These are phyloP conservation scores for Candida sojae DNA, from an alignment of 1,139 yeast genomes.

Conservation along the genomic window DNA sequence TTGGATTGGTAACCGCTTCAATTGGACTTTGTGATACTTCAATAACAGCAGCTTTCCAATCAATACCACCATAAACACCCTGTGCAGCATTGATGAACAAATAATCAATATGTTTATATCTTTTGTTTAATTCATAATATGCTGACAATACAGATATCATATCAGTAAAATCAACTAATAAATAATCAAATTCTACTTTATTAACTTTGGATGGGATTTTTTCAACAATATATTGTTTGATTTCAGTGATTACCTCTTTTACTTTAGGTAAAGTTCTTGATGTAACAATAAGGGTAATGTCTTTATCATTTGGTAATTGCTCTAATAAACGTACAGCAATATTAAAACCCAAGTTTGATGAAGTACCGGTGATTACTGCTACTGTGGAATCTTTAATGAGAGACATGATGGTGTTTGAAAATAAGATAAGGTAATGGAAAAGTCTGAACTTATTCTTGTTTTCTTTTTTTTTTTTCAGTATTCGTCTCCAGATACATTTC, in stretches of 20 bases:
- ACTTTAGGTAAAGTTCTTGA: constrained; percentile 86
- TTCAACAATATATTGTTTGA: constrained; percentile 52
- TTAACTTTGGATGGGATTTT: constrained; percentile 42
- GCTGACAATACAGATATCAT: constrained; percentile 86
- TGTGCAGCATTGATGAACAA: constrained; percentile 88
- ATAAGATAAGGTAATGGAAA: neutral
- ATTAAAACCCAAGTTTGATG: constrained; percentile 80
- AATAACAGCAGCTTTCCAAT: constrained; percentile 74
- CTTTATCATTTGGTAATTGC: constrained; percentile 48
- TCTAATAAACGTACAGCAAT: constrained; percentile 79
- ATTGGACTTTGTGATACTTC: constrained; percentile 68
- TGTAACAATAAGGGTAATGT: constrained; percentile 80
- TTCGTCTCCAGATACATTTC: neutral
- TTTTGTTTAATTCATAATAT: constrained; percentile 63
- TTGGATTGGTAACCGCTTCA: constrained; percentile 81
- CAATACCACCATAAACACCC: constrained; percentile 82
- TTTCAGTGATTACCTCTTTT: constrained; percentile 66
- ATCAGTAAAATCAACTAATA: constrained; percentile 83
- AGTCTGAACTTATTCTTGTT: neutral
- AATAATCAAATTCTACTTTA: constrained; percentile 78
- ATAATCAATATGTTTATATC: constrained; percentile 70
- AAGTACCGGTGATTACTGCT: constrained; percentile 49
- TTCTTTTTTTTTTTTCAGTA: neutral
- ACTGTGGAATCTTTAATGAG: constrained; percentile 28
- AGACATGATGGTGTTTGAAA: constrained; percentile 14